A percentile compares a stretch with the other conserved stretches of the same genome.
Conservation (phyloP, 495 filamentous ascomycete genomes). For the Oidiodendron maius region DNA sequence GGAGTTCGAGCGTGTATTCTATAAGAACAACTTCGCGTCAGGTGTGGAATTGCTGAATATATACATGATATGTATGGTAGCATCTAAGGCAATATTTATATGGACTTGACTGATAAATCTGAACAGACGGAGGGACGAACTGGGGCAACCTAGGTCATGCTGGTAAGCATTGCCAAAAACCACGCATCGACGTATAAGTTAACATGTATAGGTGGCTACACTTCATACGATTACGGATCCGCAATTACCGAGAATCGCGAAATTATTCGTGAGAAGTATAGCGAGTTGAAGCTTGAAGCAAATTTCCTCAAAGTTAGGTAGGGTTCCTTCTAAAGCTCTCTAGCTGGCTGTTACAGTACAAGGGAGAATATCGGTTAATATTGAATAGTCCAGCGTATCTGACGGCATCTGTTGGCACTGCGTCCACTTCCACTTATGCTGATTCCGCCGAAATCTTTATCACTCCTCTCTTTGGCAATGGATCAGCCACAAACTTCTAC, state of each 20-base stretch:
- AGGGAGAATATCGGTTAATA: no score
- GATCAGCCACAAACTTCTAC: conserved; percentile 51
- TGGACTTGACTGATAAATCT: conserved; percentile 17
- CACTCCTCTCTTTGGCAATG: conserved; percentile 52
- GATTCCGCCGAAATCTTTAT: conserved; percentile 41
- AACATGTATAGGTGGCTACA: conserved; percentile 56
- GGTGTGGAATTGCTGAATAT: conserved; percentile 56
- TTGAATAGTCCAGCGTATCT: conserved; percentile 51
- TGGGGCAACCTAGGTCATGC: conserved; percentile 78
- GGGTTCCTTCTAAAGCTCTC: neutral
- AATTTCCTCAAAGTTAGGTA: conserved; percentile 63
- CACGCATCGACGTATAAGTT: conserved; percentile 17
- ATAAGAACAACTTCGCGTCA: conserved; percentile 70
- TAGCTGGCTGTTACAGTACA: no score
- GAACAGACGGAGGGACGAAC: conserved; percentile 44
- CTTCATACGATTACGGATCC: conserved; percentile 59
- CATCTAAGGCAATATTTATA: no score
- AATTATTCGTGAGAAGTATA: conserved; percentile 69
- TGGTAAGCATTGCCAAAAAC: no score
- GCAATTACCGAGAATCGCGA: conserved; percentile 62
- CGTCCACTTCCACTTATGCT: conserved; percentile 35
- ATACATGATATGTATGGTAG: conserved; percentile 54
- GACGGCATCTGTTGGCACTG: conserved; percentile 24
- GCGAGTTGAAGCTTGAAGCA: conserved; percentile 66
- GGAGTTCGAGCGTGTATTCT: conserved; percentile 72